phyloP scores from a whole-genome alignment of 2,329 filamentous ascomycete species.

The Erysiphe pulchra region DNA sequence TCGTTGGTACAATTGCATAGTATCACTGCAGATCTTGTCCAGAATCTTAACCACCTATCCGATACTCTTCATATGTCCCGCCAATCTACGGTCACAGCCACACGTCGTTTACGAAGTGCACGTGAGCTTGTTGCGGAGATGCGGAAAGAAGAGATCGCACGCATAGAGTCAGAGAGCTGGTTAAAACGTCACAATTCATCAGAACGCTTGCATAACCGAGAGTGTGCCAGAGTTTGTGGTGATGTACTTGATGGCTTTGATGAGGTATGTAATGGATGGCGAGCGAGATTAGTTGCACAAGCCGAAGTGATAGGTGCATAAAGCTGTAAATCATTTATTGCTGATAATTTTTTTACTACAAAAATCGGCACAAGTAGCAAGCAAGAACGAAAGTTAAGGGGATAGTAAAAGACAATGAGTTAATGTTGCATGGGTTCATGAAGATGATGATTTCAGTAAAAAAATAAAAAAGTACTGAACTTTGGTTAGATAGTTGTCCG shows the following conservation, averaged over 20 bases:
- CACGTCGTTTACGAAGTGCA: conserved; percentile 52
- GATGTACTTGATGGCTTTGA: conserved; percentile 87
- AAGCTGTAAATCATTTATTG: neutral
- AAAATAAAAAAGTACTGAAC: too few relatives aligned
- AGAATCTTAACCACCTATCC: conserved; percentile 62
- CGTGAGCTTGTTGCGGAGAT: conserved; percentile 72
- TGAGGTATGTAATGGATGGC: conserved; percentile 65
- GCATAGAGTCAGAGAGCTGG: conserved; percentile 63
- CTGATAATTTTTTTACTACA: too few relatives aligned
- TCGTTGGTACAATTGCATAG: conserved; percentile 44
- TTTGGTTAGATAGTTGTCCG: too few relatives aligned
- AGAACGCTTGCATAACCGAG: conserved; percentile 44
- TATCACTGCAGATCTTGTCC: conserved; percentile 46
- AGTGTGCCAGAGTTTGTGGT: conserved; percentile 61
- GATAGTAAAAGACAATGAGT: too few relatives aligned
- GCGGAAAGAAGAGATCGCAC: conserved; percentile 54
- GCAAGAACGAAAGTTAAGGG: too few relatives aligned
- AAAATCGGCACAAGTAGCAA: too few relatives aligned
- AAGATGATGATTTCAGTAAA: too few relatives aligned
- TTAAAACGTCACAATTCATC: conserved; percentile 67
- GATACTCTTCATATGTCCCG: conserved; percentile 88
- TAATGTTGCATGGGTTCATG: too few relatives aligned
- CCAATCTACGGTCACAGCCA: conserved; percentile 62
- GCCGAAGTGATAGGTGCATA: conserved; percentile 10
- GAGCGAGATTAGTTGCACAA: conserved; percentile 44